A percentile compares a stretch with the other conserved stretches of the same genome.
Evolutionary conservation across 768 basidiomycete genomes (phyloP).

Genomic region (Boletales sp.): DNA sequence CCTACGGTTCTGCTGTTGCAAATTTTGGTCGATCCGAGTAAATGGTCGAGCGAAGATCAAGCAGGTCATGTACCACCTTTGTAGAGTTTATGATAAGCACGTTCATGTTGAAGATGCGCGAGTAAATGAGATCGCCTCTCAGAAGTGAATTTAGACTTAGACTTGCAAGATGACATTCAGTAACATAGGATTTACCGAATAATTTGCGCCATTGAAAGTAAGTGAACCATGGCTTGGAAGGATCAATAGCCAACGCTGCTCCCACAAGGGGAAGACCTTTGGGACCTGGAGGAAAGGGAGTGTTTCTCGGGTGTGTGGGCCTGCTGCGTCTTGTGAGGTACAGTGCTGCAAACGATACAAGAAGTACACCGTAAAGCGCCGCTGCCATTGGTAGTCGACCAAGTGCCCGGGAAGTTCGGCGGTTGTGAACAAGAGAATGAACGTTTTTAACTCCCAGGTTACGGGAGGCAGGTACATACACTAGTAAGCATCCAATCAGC

Average conservation of each 20-base stretch:
- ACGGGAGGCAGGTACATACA: no score
- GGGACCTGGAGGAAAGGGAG: slow-evolving; percentile 48
- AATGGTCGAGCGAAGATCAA: slow-evolving; percentile 27
- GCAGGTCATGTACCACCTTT: slow-evolving; percentile 24
- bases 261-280: slow-evolving; percentile 39
- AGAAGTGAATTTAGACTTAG: no score
- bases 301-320: background rate
- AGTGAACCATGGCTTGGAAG: no score
- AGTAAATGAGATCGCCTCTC: no score
- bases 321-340: slow-evolving; percentile 8
- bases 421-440: no score
- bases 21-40: slow-evolving; percentile 34
- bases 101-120: slow-evolving; percentile 10
- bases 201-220: no score
- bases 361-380: background rate
- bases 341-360: slow-evolving; percentile 11
- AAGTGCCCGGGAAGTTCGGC: no score
- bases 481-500: no score
- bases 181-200: no score
- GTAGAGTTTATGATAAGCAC: slow-evolving; percentile 27
- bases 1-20: slow-evolving; percentile 20
- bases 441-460: no score
- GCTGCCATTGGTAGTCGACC: slow-evolving; percentile 1
- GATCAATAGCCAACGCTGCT: slow-evolving; percentile 7
- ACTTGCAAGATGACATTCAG: no score